Percentiles rank a stretch among this genome's conserved stretches.
Evolutionary conservation across 1,284 basidiomycete species (phyloP).

Genomic region (Leucoagaricus sp.): DNA sequence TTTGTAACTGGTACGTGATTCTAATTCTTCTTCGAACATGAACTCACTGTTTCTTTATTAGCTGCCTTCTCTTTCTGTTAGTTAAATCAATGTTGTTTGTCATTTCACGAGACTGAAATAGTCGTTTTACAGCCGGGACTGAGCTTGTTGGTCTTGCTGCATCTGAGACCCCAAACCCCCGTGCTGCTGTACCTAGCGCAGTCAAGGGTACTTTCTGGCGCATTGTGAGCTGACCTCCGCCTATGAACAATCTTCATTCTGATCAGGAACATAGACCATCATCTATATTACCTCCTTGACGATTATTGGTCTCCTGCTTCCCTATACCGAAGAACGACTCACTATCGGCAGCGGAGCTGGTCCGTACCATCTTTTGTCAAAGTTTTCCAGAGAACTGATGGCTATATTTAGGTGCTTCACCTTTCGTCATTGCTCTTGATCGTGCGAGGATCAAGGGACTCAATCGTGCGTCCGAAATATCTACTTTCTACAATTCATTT

Average conservation of each 20-base stretch:
- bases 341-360: slow-evolving; percentile 37
- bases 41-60: neutral
- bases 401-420: slow-evolving; percentile 39
- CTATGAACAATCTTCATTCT: neutral
- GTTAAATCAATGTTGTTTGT: slow-evolving; percentile 8
- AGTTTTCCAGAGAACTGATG: neutral
- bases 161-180: slow-evolving; percentile 59
- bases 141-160: slow-evolving; percentile 71
- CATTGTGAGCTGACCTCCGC: slow-evolving; percentile 41
- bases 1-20: slow-evolving; percentile 37
- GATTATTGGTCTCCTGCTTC: slow-evolving; percentile 50
- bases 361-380: neutral
- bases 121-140: slow-evolving; percentile 46
- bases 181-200: slow-evolving; percentile 56
- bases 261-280: slow-evolving; percentile 33
- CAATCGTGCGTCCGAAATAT: slow-evolving; percentile 42
- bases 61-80: slow-evolving; percentile 60
- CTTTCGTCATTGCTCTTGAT: slow-evolving; percentile 69
- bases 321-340: slow-evolving; percentile 50
- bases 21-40: neutral
- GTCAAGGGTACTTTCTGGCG: slow-evolving; percentile 52
- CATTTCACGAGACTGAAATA: neutral
- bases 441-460: slow-evolving; percentile 61
- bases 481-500: neutral
- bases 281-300: slow-evolving; percentile 45